Evolutionary conservation across 2,329 filamentous ascomycete genomes (phyloP).

Genomic region (Penicillium sp.): DNA sequence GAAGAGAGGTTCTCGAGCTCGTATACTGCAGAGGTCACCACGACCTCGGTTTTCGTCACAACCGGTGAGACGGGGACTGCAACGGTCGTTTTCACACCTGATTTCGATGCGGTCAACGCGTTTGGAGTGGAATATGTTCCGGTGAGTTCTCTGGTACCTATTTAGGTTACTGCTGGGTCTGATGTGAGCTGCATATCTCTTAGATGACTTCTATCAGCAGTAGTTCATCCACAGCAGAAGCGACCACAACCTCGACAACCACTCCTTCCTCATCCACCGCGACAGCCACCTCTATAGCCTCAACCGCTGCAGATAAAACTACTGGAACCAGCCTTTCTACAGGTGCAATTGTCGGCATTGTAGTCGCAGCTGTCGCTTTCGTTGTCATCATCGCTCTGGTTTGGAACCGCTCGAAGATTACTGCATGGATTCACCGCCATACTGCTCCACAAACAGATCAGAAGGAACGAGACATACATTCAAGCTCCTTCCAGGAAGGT

Average conservation of each 20-base stretch:
- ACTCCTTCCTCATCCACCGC: neutral
- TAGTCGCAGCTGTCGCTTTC: neutral
- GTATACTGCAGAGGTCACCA: neutral
- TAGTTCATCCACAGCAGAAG: neutral
- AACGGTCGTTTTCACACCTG: neutral
- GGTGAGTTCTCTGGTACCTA: neutral
- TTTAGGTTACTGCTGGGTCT: neutral
- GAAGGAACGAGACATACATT: neutral
- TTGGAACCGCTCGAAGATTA: neutral
- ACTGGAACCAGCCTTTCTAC: neutral
- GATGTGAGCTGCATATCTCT: neutral
- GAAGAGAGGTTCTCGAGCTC: slow-evolving; percentile 1
- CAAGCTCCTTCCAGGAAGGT: neutral
- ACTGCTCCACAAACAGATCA: neutral
- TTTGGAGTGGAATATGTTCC: slow-evolving; percentile 2
- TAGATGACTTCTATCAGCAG: neutral
- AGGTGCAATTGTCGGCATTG: neutral
- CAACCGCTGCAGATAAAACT: neutral
- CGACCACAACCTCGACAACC: neutral
- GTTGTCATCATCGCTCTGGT: neutral
- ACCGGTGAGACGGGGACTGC: neutral
- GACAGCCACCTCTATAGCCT: neutral
- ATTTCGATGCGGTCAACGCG: slow-evolving; percentile 4
- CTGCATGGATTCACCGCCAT: neutral
- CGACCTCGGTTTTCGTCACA: neutral